phyloP scores from a whole-genome alignment of 1,139 yeast species.

The Kluyveromyces sp. region DNA sequence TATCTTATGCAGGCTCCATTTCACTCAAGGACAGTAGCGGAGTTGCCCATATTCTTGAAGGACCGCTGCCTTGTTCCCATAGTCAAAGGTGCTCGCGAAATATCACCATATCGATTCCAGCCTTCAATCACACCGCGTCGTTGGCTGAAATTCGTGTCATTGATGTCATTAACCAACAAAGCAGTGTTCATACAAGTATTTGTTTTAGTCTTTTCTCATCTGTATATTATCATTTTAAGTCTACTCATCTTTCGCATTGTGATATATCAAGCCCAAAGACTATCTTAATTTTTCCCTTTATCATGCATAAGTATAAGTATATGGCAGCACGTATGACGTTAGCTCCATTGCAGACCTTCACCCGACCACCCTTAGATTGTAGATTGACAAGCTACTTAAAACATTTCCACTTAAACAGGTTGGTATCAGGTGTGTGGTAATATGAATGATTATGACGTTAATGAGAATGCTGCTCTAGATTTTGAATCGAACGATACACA shows the following conservation, averaged over 20 bases:
- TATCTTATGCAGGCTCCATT: neutral
- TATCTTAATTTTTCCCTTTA: neutral
- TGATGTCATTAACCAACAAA: neutral
- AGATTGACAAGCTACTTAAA: too few species aligned
- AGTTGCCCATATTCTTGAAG: neutral
- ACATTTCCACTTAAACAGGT: too few species aligned
- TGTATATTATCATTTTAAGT: constrained; percentile 4
- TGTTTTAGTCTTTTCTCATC: constrained; percentile 2
- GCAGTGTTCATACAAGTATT: neutral
- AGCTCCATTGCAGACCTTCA: too few species aligned
- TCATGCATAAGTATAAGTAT: too few species aligned
- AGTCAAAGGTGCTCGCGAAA: neutral
- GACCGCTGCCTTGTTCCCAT: too few species aligned
- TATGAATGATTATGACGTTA: neutral
- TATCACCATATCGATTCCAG: neutral
- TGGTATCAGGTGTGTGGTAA: too few species aligned
- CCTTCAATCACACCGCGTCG: neutral
- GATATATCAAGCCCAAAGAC: neutral
- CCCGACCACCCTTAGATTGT: too few species aligned
- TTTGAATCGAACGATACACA: neutral
- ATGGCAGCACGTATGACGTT: too few species aligned
- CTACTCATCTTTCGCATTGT: neutral
- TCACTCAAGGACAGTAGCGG: neutral
- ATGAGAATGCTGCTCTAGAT: neutral
- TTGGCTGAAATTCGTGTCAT: neutral